Conservation (phyloP, 768 basidiomycete genomes). For the Lentinula guzmanii region DNA sequence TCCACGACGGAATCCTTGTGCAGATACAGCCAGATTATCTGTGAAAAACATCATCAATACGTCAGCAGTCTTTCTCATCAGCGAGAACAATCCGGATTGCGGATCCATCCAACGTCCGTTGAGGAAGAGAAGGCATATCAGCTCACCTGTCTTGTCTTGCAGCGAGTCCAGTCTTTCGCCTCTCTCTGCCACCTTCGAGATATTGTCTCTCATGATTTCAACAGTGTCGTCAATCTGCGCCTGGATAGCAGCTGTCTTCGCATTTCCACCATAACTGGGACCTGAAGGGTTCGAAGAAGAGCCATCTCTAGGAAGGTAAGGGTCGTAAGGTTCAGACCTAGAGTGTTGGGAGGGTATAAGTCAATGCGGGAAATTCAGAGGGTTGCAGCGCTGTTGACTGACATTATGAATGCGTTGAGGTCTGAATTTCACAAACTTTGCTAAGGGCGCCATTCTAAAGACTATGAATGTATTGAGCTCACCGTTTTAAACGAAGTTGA, state of each 20-base stretch:
- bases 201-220: constrained; percentile 97
- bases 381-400: constrained; percentile 15
- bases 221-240: constrained; percentile 97
- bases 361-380: constrained; percentile 1
- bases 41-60: background rate
- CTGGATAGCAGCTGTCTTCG: constrained; percentile 94
- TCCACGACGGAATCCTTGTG: constrained; percentile 97
- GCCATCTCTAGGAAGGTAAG: constrained; percentile 88
- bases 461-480: constrained; percentile 10
- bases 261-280: constrained; percentile 46
- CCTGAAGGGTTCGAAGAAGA: constrained; percentile 49
- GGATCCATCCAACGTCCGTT: background rate
- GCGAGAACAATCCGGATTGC: background rate
- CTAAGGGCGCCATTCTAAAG: background rate
- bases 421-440: constrained; percentile 14
- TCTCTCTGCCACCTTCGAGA: constrained; percentile 91
- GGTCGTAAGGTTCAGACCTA: constrained; percentile 99
- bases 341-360: constrained; percentile 10
- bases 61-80: background rate
- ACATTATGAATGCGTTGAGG: constrained; percentile 32
- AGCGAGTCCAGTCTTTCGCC: constrained; percentile 91
- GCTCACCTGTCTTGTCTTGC: constrained; percentile 94
- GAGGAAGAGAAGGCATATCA: background rate
- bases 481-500: constrained; percentile 36
- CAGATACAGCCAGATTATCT: constrained; percentile 97